Percentiles rank a stretch among this genome's conserved stretches.
Conservation (phyloP, 2,329 filamentous ascomycete species). For the Dothistroma septosporum region DNA sequence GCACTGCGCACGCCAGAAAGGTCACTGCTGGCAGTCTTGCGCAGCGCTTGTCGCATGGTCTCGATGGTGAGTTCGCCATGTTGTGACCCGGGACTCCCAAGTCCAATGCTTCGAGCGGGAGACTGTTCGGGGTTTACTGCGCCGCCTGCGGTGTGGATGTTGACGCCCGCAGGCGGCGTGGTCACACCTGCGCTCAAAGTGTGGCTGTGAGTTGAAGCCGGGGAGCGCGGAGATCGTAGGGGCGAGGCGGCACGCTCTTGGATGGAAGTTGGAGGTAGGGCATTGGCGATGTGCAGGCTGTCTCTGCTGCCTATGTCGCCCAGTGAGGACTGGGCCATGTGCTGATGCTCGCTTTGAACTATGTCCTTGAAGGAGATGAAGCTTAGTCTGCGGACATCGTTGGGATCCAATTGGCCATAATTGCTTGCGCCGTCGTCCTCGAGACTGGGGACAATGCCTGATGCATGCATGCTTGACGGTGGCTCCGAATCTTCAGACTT, state of each 20-base stretch:
- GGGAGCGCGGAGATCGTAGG: conserved; percentile 62
- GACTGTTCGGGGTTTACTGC: conserved; percentile 18
- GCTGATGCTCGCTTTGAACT: conserved; percentile 71
- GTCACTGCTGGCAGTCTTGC: conserved; percentile 80
- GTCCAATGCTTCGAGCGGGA: conserved; percentile 15
- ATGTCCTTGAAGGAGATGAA: conserved; percentile 98
- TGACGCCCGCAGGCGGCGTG: conserved; percentile 49
- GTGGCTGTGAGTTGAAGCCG: conserved; percentile 21
- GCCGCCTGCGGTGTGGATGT: conserved; percentile 9
- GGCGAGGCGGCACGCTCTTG: conserved; percentile 72
- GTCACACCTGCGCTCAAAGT: conserved; percentile 21
- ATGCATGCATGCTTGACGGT: conserved; percentile 78
- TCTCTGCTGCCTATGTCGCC: conserved; percentile 61
- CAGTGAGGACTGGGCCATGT: conserved; percentile 22
- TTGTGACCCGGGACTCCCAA: conserved; percentile 29
- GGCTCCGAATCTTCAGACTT: conserved; percentile 23
- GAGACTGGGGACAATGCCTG: conserved; percentile 65
- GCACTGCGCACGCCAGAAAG: conserved; percentile 46
- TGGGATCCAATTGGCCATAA: conserved; percentile 71
- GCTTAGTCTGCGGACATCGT: conserved; percentile 76
- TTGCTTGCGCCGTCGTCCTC: conserved; percentile 63
- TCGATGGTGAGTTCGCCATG: conserved; percentile 78
- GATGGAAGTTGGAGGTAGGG: conserved; percentile 16
- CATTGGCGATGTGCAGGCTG: conserved; percentile 53
- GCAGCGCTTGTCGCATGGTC: conserved; percentile 86